phyloP scores from a whole-genome alignment of 352 stramenopile genomes.

The Phytophthora litchii region DNA sequence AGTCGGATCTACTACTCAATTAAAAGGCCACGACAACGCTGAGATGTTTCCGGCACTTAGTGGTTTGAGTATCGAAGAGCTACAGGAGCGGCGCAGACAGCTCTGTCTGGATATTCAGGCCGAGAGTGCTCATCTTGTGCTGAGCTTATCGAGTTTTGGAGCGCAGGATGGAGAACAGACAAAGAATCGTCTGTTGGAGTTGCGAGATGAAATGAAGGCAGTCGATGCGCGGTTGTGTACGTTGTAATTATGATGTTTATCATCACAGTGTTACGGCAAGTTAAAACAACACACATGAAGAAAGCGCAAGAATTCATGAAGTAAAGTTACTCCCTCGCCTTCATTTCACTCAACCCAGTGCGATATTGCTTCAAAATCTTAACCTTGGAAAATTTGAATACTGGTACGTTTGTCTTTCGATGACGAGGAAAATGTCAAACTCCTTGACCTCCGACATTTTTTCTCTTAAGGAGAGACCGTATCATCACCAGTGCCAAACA shows the following conservation, averaged over 20 bases:
- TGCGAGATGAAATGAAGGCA: constrained; percentile 34
- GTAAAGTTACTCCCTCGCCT: too few relatives aligned
- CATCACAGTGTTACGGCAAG: too few relatives aligned
- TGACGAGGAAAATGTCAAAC: neutral
- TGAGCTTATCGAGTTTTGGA: constrained; percentile 25
- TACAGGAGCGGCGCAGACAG: constrained; percentile 45
- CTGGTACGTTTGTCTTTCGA: neutral
- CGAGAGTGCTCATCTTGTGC: constrained; percentile 51
- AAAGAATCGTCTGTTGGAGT: constrained; percentile 18
- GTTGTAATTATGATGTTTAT: too few relatives aligned
- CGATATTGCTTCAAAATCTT: too few relatives aligned
- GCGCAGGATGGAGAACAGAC: constrained; percentile 16
- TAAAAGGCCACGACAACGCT: constrained; percentile 2
- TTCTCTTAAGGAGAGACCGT: neutral
- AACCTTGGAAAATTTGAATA: neutral
- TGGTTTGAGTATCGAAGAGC: constrained; percentile 17
- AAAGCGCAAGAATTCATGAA: too few relatives aligned
- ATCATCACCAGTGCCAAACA: neutral
- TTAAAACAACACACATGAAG: too few relatives aligned
- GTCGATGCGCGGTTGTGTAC: constrained; percentile 25
- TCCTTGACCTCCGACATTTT: neutral
- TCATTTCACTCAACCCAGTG: too few relatives aligned
- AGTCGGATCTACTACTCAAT: neutral
- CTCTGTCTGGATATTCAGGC: constrained; percentile 63
- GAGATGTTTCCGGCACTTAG: constrained; percentile 10